phyloP scores from a whole-genome alignment of 2,329 filamentous ascomycete species.

The Beauveria sp. region DNA sequence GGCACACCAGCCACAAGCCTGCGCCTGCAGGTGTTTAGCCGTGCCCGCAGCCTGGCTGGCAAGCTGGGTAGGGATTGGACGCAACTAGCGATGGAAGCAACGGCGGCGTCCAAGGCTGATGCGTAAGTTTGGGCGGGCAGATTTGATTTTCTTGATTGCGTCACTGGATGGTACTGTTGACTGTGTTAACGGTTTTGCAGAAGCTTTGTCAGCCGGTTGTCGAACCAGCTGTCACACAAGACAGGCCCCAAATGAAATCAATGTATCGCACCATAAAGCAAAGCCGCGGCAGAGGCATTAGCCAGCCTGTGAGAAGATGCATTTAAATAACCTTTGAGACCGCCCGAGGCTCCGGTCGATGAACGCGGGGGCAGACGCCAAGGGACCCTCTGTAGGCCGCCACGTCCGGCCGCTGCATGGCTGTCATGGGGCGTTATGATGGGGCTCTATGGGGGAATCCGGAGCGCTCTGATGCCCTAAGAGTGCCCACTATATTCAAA shows the following conservation, averaged over 20 bases:
- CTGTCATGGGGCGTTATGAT: background rate
- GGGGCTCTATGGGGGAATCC: background rate
- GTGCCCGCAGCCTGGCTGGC: background rate
- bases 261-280: background rate
- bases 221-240: too few species aligned
- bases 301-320: background rate
- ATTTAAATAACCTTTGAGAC: background rate
- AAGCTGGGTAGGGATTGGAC: background rate
- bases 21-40: background rate
- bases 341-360: slow-evolving; percentile 10
- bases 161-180: too few species aligned
- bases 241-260: background rate
- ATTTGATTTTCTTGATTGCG: too few species aligned
- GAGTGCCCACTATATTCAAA: too few species aligned
- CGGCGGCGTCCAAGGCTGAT: background rate
- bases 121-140: too few species aligned
- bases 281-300: too few species aligned
- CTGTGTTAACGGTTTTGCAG: too few species aligned
- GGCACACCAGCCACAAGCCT: background rate
- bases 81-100: background rate
- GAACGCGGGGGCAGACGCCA: slow-evolving; percentile 1
- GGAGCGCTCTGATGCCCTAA: background rate
- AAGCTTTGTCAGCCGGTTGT: too few species aligned
- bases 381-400: background rate
- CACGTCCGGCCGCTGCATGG: background rate